Percentiles rank a stretch among this genome's conserved stretches.
These are phyloP conservation scores for Chenopodium quinoa DNA, from an alignment of 148 eudicot species.

Conservation along the genomic window DNA sequence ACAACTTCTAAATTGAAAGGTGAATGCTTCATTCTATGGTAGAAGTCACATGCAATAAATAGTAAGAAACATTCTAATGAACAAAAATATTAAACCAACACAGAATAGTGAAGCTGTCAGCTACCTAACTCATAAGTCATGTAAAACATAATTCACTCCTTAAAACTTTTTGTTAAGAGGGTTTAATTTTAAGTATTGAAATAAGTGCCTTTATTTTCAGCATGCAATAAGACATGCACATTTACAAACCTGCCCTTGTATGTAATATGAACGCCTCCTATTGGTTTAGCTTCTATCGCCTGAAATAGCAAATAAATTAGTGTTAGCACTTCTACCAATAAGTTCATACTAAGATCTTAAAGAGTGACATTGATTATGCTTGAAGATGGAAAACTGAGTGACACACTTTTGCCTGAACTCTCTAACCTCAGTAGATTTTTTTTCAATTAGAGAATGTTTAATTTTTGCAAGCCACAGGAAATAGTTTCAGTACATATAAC, in stretches of 20 bases:
- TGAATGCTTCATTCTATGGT: not conserved
- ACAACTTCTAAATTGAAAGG: not conserved
- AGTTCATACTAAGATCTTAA: not conserved
- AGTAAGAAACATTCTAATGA: not conserved
- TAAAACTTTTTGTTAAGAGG: not conserved
- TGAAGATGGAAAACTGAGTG: not conserved
- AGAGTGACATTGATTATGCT: not conserved
- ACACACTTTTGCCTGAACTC: not conserved
- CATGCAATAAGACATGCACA: not conserved
- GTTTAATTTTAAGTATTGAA: not conserved
- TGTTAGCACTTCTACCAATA: slow-evolving; percentile 24
- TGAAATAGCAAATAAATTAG: slow-evolving; percentile 37
- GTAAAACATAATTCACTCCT: not conserved
- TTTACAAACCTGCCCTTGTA: slow-evolving; percentile 68
- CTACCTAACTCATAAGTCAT: not conserved
- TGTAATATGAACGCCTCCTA: slow-evolving; percentile 65
- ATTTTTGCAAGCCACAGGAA: too few relatives aligned
- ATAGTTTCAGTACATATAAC: too few relatives aligned
- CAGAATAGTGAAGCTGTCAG: not conserved
- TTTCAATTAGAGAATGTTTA: too few relatives aligned
- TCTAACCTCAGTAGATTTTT: too few relatives aligned
- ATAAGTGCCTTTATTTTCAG: slow-evolving; percentile 1
- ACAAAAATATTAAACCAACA: not conserved
- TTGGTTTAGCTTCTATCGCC: slow-evolving; percentile 76
- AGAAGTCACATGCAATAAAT: not conserved